Base-by-base conservation (phyloP, 768 basidiomycete genomes). In the Panaeolus cyanescens region DNA sequence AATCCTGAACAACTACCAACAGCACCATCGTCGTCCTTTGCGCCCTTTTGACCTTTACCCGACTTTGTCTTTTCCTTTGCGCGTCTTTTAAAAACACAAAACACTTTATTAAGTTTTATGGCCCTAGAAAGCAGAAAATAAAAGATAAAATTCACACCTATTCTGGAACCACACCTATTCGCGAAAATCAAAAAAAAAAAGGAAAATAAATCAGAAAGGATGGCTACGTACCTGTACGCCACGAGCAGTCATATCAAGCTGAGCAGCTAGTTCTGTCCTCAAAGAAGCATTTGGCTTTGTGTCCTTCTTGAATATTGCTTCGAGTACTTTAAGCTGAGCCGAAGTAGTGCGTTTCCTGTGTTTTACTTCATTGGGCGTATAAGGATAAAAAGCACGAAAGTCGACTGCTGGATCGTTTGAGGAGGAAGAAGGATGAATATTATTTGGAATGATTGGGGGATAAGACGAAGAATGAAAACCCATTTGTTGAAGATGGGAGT, bases 311-410 rank as follows among this genome's bases (percentile, higher is more conserved):
- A 96, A 99, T 67, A 95, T 82, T 61, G 84, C 80, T 74, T 99
- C 96, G 66, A 99, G 87, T 65, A 93, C 85, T 75, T 89, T 89
- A 70, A 97, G 89, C 78, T 99, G 96, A 19, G 86, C 80, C 32
- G 88, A 86, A 31, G 94, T 93, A 0, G 96, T 99, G 56, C 96
- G 82, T 68, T 95, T 92, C 62, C 95, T 81, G 69, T 96, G 95
- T 79, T 96, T 96, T 78, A 97, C 92, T 79, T 96, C 90, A 77
- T 92, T 93, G 59, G 92, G 92, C 56, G 88, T 87, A 76, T 92
- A 94, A n/a, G 91, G 88, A 67, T 89, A 92, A 79, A 93, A 93
- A 39, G 90, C 88, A 69, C 89, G 86, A 71, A 91, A 89, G 82
- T 92, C 90, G 74, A 89, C 87, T 55, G 85, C 77, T 28, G 45